Evolutionary conservation across 1,284 basidiomycete genomes (phyloP), one percentile per base, ranked within the genome.

Genomic region (Cryptococcus jaspeensis): DNA sequence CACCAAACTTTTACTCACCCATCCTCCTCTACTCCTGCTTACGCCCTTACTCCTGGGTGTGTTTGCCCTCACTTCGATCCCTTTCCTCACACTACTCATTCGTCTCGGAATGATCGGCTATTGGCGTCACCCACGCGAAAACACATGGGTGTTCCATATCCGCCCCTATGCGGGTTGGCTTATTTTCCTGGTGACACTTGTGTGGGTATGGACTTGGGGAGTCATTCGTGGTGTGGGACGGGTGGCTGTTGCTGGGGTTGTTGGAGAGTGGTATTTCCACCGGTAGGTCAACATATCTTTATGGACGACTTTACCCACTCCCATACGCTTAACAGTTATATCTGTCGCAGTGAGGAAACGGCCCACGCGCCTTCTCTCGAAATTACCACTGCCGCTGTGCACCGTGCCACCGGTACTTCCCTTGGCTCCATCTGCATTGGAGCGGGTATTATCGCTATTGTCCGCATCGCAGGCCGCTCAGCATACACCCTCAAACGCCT

Each of bases 171-270:
- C 91, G 0, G 85, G 89, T 52, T 91, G 88, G 87, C 84, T 89
- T 0, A 90, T 92, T 20, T 81, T 83, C 43, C 81, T 82, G 3
- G 84, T 87, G 0, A 79, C 87, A 2, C 80, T 79, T 0, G 80
- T 90, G 0, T 95, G 92, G 90, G 75, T 93, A 1, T 97, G 92
- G 92, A 89, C 84, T 11, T 94, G 92, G 89, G 89, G 86, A 16
- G 86, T 96, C 3, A 85, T 89, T 15, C 82, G 92, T 35, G 92
- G 93, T 0, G 74, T 92, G 0, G 79, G 92, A 52, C 81, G 90
- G 5, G 89, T 89, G 41, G 85, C 87, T 0, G 86, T 87, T 46
- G 87, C 90, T 0, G 88, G 86, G 25, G 89, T 93, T 1, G 84
- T 97, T 39, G 93, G 91, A 1, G 86, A 88, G 41, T 97, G 92